A percentile compares a stretch with the other conserved stretches of the same genome.
phyloP scores from a whole-genome alignment of 1,284 basidiomycete species.

The Spongiforma sp. region DNA sequence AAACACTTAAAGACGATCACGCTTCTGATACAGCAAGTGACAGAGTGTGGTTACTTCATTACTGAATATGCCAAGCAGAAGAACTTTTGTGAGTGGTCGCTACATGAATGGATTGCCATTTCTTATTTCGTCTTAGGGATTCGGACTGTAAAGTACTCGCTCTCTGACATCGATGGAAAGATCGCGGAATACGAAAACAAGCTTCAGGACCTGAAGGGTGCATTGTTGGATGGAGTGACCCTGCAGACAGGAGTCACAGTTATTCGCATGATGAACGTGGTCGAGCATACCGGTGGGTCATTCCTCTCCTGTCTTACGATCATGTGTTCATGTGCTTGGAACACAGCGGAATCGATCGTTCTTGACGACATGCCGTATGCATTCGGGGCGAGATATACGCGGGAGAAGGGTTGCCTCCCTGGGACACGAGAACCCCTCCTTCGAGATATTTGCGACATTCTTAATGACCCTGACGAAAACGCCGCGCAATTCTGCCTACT shows the following conservation, averaged over 20 bases:
- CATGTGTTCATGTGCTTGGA: not conserved
- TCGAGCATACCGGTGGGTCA: not conserved
- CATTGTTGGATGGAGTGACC: not conserved
- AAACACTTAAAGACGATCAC: not conserved
- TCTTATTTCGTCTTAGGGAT: no score
- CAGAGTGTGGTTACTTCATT: not conserved
- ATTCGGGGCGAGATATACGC: no score
- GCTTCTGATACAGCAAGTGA: not conserved
- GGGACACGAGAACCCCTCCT: no score
- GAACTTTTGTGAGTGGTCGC: no score
- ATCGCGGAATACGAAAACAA: not conserved
- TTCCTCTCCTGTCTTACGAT: not conserved
- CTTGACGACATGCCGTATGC: not conserved
- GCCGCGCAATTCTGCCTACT: not conserved
- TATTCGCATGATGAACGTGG: not conserved
- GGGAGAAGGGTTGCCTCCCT: no score
- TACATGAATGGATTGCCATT: no score
- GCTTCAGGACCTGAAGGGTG: not conserved
- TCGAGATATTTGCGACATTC: no score
- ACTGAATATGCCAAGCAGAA: no score
- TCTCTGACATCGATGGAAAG: not conserved
- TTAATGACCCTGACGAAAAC: not conserved
- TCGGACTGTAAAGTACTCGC: not conserved
- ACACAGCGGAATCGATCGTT: not conserved
- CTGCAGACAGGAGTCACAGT: not conserved